Evolutionary conservation across 495 filamentous ascomycete species (phyloP), one percentile per base, ranked within the genome.

Genomic region (Barbatosphaeria neglecta): DNA sequence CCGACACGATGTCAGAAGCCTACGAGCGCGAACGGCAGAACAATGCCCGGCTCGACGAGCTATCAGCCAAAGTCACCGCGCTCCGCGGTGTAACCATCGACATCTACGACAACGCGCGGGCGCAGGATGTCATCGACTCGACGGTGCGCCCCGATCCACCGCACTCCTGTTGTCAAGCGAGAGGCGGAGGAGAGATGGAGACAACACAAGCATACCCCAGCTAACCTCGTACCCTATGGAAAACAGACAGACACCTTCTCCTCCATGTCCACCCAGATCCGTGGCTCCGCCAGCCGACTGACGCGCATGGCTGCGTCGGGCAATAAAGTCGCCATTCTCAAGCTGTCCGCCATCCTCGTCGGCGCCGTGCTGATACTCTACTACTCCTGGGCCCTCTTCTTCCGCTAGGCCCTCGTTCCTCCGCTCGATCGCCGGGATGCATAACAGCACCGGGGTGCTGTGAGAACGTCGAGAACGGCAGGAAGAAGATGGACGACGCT

Each of bases 1-100:
- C 17, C 47, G 15, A 39, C n/a, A 33, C 27, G 20, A 96, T 96
- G 90, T 89, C 88, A 25, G 90, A 95, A 64, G 81, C 89, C 52
- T 98, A 93, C 71, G 88, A 95, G 71, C 86, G 90, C 60, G 90
- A 98, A 64, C 73, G 76, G 64, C 92, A 98, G 68, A 98, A 98
- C 69, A 95, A 95, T 68, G 82, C 86, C 56, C 89, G 92, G 60
- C 84, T 98, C 43, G 82, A 88, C 55, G 89, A 93, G 56, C 83
- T 98, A 19, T 82, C 86, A 15, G 74, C 76, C 22, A 98, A 98
- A 65, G 87, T 96, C 24, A 86, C 86, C 38, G 87, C 88, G 27
- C 76, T 98, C 44, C 89, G 90, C 57, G 82, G 82, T 53, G 88
- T 98, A n/a, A 98, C 92, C n/a, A 80, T 96, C 38, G 87, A 97